Conservation (phyloP, 495 filamentous ascomycete species). For the Beverwykella pulmonaria region DNA sequence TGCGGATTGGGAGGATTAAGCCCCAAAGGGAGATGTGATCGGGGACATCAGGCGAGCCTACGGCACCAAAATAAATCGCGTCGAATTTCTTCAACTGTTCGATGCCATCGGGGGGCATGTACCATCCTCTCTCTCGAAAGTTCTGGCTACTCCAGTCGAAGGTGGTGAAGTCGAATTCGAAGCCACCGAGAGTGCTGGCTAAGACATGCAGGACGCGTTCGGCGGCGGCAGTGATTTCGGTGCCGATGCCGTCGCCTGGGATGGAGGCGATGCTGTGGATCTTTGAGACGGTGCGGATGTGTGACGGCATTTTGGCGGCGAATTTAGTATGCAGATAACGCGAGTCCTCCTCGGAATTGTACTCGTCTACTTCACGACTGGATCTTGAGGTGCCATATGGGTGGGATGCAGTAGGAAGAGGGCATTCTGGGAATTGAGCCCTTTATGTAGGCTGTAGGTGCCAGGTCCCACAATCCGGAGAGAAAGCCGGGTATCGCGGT, state of each 20-base stretch:
- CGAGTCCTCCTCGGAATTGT: no score
- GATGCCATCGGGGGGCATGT: slow-evolving; percentile 45
- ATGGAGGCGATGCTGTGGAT: slow-evolving; percentile 49
- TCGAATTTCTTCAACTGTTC: slow-evolving; percentile 46
- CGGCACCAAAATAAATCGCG: slow-evolving; percentile 49
- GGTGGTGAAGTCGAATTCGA: slow-evolving; percentile 44
- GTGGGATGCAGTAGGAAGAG: not conserved
- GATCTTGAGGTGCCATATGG: not conserved
- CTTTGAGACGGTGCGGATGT: slow-evolving; percentile 17
- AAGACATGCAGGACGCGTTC: slow-evolving; percentile 42
- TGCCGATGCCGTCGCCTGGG: slow-evolving; percentile 50
- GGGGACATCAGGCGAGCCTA: slow-evolving; percentile 47
- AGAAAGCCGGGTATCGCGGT: not conserved
- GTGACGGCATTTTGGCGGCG: slow-evolving; percentile 15
- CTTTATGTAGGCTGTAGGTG: not conserved
- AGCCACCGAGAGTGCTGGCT: slow-evolving; percentile 38
- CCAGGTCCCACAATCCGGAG: not conserved
- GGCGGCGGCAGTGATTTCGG: slow-evolving; percentile 48
- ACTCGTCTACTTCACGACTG: no score
- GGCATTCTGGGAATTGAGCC: no score
- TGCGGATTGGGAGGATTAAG: slow-evolving; percentile 49
- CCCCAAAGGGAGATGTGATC: slow-evolving; percentile 50
- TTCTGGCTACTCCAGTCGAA: slow-evolving; percentile 46
- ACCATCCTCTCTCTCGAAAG: slow-evolving; percentile 44
- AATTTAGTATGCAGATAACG: not conserved